Conservation (phyloP, 805 yeast genomes). For the Hanseniaspora pseudoguilliermondii region DNA sequence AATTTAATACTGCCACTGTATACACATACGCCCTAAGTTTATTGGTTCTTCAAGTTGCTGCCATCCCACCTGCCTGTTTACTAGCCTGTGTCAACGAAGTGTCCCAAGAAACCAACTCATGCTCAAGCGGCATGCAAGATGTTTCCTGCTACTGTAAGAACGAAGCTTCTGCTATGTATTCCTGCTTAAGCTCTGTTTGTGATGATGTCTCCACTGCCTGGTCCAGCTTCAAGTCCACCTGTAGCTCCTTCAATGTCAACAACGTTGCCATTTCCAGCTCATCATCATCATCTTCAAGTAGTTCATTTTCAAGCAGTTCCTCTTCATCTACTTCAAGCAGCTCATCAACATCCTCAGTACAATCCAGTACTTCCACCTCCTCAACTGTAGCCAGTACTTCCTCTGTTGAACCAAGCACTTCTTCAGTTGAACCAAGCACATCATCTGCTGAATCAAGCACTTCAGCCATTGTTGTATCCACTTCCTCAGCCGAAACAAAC, state of each 20-base stretch:
- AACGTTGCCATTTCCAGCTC: conserved; percentile 23
- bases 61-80: conserved; percentile 84
- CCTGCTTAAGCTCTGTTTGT: conserved; percentile 58
- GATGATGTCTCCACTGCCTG: conserved; percentile 53
- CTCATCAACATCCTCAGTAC: conserved; percentile 20
- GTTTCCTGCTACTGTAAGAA: conserved; percentile 55
- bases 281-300: conserved; percentile 22
- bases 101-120: conserved; percentile 37
- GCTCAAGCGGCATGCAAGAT: conserved; percentile 45
- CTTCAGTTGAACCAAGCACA: conserved; percentile 15
- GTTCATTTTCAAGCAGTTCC: conserved; percentile 21
- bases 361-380: conserved; percentile 18
- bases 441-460: conserved; percentile 26
- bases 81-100: conserved; percentile 77
- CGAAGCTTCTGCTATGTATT: conserved; percentile 39
- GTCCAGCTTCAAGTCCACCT: conserved; percentile 41
- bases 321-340: conserved; percentile 20
- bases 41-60: conserved; percentile 27
- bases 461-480: conserved; percentile 31
- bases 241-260: conserved; percentile 32
- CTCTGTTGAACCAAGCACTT: conserved; percentile 14
- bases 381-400: conserved; percentile 18
- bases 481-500: conserved; percentile 20
- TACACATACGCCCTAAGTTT: conserved; percentile 14
- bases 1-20: not conserved